Evolutionary conservation across 2,329 filamentous ascomycete genomes (phyloP).

Genomic region (Nemania bipapillata): DNA sequence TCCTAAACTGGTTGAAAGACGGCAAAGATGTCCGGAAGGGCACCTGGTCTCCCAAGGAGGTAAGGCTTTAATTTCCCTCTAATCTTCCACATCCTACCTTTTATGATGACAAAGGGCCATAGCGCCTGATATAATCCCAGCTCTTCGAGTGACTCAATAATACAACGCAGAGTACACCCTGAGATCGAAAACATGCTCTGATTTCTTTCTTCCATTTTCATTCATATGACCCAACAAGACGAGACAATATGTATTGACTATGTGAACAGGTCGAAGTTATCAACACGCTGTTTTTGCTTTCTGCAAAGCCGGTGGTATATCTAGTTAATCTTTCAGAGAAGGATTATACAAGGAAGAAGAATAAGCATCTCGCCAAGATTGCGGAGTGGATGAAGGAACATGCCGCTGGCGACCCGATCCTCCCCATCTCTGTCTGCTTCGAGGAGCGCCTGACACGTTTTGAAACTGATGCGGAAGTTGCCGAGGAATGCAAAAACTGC

Average conservation of each 20-base stretch:
- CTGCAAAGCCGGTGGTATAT: slow-evolving; percentile 96
- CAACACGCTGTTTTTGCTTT: slow-evolving; percentile 93
- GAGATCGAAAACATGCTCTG: slow-evolving; percentile 86
- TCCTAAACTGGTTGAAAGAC: slow-evolving; percentile 81
- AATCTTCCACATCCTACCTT: slow-evolving; percentile 42
- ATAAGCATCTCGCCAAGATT: slow-evolving; percentile 95
- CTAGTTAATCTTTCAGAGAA: slow-evolving; percentile 96
- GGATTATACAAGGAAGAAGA: slow-evolving; percentile 98
- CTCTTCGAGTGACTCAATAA: slow-evolving; percentile 93
- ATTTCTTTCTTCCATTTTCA: slow-evolving; percentile 51
- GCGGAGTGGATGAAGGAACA: slow-evolving; percentile 96
- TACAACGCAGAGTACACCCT: slow-evolving; percentile 80
- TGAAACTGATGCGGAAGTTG: slow-evolving; percentile 77
- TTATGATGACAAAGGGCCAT: slow-evolving; percentile 98
- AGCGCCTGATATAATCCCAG: slow-evolving; percentile 98
- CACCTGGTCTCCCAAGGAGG: slow-evolving; percentile 92
- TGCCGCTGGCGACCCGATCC: slow-evolving; percentile 85
- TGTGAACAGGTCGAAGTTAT: slow-evolving; percentile 86
- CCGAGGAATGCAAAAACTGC: slow-evolving; percentile 88
- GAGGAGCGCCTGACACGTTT: slow-evolving; percentile 91
- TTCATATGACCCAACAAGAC: background rate
- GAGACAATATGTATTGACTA: slow-evolving; percentile 44
- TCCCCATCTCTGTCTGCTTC: slow-evolving; percentile 90
- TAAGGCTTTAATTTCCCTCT: slow-evolving; percentile 62
- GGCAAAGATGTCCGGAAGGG: slow-evolving; percentile 95